These are phyloP conservation scores for Solanum appendiculatum DNA, from an alignment of 257 asterid genomes.

Conservation along the genomic window DNA sequence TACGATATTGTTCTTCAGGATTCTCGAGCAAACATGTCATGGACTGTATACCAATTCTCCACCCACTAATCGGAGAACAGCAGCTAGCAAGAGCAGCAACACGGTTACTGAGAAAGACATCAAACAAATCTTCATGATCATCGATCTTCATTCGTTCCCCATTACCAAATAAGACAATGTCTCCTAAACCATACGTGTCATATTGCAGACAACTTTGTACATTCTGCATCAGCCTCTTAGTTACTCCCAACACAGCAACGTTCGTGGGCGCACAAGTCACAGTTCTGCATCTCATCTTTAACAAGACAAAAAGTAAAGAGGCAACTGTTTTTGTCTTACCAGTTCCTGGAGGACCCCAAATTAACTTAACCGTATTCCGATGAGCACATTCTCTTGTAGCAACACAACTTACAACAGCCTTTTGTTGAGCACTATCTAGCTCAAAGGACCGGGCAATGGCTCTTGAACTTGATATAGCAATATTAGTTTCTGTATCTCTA, in stretches of 20 bases:
- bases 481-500: background rate
- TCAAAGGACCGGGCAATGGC: background rate
- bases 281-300: constrained; percentile 22
- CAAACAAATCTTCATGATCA: constrained; percentile 36
- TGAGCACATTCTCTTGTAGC: constrained; percentile 23
- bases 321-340: constrained; percentile 44
- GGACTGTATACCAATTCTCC: constrained; percentile 16
- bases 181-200: constrained; percentile 37
- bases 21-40: constrained; percentile 30
- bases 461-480: background rate
- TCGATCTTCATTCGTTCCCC: constrained; percentile 34
- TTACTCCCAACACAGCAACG: constrained; percentile 26
- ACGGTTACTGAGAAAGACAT: constrained; percentile 41
- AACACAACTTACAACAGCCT: constrained; percentile 27
- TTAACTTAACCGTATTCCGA: constrained; percentile 18
- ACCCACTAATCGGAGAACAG: constrained; percentile 22
- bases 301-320: constrained; percentile 13
- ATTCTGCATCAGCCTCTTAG: constrained; percentile 20
- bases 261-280: constrained; percentile 52
- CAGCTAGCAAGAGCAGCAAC: constrained; percentile 14
- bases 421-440: constrained; percentile 30
- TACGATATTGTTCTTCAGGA: constrained; percentile 18
- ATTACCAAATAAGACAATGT: constrained; percentile 40
- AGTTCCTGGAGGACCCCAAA: constrained; percentile 56
- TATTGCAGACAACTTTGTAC: background rate